Base-by-base conservation (phyloP, 345 rosid species). In the Trapa incisa region DNA sequence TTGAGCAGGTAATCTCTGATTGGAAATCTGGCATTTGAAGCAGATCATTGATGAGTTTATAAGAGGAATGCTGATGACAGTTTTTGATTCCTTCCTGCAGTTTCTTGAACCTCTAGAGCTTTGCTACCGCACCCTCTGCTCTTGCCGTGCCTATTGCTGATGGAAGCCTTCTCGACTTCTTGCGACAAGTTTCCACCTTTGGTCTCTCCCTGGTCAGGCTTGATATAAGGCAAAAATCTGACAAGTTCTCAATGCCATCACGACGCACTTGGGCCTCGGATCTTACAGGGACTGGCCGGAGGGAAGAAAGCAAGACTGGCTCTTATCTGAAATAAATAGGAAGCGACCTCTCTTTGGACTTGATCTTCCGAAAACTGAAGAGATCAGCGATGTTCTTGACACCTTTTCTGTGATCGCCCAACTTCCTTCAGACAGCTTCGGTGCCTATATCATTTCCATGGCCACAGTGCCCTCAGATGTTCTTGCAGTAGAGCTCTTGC, bases 61-160 rank as follows among this genome's bases (percentile, higher is more conserved):
- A 47, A 47, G 12, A 9, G 52, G 15, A 13, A 47, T 10, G 53
- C 53, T 15, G 53, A 47, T 47, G 16, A 47, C 16, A 47, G 53
- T 47, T 17, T 11, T 47, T 47, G 14, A 11, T 47, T 47, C 53
- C 53, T 1, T 47, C 16, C 47, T 71, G 66, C 65, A 87, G 99
- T 85, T 94, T 72, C 72, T 94, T 87, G 96, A 89, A 84, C 99
- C 99, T 67, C 96, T 94, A 74, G 99, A 91, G 70, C 99, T 94
- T 70, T 89, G 97, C 70, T 94, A 91, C 80, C 79, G 88, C 69
- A 91, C 99, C 0, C 92, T 91, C 15, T 87, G 96, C 47, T 77
- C 81, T 48, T 87, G 89, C 45, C 95, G 97, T 66, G 99, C 76
- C 96, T 65, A 89, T 94, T 60, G 99, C 99, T 47, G 99, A 94